These are phyloP conservation scores for Gypsophila paniculata DNA, from an alignment of 179 eudicot species.

Conservation along the genomic window DNA sequence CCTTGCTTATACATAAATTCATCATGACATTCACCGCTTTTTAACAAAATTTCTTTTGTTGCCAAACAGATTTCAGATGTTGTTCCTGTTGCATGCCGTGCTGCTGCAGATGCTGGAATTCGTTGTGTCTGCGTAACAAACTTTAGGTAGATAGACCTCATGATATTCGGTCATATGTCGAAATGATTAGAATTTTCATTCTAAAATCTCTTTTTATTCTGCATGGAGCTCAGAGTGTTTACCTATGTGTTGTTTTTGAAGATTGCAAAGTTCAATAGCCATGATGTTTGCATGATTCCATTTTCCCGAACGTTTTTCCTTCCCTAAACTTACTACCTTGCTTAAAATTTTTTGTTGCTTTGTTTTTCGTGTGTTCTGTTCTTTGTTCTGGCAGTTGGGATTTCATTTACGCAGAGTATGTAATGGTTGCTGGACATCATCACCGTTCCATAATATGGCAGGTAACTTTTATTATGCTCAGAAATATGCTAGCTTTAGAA, in stretches of 20 bases:
- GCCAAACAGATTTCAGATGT: conserved; percentile 85
- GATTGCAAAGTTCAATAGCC: neutral
- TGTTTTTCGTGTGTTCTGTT: neutral
- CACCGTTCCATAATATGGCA: conserved; percentile 97
- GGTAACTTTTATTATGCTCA: conserved; percentile 33
- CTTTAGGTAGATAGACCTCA: conserved; percentile 58
- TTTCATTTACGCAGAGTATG: conserved; percentile 97
- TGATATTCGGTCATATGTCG: neutral
- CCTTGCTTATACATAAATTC: neutral
- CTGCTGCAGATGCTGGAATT: conserved; percentile 99
- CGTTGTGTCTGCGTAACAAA: conserved; percentile 93
- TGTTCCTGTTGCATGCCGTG: conserved; percentile 98
- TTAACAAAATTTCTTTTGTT: conserved; percentile 14
- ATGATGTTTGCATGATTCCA: neutral
- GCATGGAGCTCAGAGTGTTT: neutral
- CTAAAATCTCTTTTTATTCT: neutral
- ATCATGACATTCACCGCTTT: neutral
- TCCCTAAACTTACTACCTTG: neutral
- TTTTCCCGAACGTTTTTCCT: neutral
- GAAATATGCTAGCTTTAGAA: neutral
- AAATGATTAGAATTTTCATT: neutral
- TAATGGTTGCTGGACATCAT: conserved; percentile 93
- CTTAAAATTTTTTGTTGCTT: conserved; percentile 9
- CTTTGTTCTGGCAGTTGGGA: conserved; percentile 68
- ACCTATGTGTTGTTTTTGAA: neutral